phyloP scores from a whole-genome alignment of 148 eudicot species.

The Cornus florida region DNA sequence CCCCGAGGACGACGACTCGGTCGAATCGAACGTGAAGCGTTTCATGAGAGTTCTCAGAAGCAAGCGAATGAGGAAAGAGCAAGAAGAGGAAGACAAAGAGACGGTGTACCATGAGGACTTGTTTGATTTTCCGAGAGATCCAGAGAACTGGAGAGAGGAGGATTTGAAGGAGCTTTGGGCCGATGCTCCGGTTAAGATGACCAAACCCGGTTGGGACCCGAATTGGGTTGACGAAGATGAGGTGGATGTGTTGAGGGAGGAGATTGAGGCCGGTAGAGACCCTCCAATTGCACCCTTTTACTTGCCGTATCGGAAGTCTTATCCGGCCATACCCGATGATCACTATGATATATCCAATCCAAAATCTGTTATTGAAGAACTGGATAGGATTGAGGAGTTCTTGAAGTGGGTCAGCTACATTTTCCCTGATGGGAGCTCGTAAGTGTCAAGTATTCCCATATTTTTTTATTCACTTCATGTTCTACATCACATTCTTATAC shows the following conservation, averaged over 20 bases:
- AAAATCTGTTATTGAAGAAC: conserved; percentile 64
- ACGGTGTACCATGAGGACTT: conserved; percentile 28
- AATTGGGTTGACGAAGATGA: conserved; percentile 65
- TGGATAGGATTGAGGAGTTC: conserved; percentile 90
- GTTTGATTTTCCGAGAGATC: conserved; percentile 62
- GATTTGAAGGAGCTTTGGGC: conserved; percentile 80
- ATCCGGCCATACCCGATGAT: conserved; percentile 69
- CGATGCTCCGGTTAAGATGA: conserved; percentile 51
- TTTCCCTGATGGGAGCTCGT: conserved; percentile 78
- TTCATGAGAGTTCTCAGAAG: conserved; percentile 33
- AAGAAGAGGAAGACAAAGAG: conserved; percentile 20
- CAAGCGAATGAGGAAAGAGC: conserved; percentile 14
- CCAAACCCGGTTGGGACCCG: conserved; percentile 86
- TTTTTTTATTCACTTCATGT: background rate
- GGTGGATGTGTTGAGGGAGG: conserved; percentile 35
- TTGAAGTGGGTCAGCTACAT: conserved; percentile 86
- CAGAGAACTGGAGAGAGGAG: conserved; percentile 72
- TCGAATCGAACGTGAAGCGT: conserved; percentile 37
- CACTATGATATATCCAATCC: conserved; percentile 55
- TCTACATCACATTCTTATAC: too few relatives aligned
- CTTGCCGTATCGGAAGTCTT: conserved; percentile 65
- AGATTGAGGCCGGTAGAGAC: conserved; percentile 48
- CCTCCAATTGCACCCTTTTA: conserved; percentile 82
- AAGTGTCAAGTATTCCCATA: conserved; percentile 20
- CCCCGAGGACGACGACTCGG: conserved; percentile 28